Evolutionary conservation across 1,139 yeast genomes (phyloP).

Genomic region (Protomyces lactucae-debilis): DNA sequence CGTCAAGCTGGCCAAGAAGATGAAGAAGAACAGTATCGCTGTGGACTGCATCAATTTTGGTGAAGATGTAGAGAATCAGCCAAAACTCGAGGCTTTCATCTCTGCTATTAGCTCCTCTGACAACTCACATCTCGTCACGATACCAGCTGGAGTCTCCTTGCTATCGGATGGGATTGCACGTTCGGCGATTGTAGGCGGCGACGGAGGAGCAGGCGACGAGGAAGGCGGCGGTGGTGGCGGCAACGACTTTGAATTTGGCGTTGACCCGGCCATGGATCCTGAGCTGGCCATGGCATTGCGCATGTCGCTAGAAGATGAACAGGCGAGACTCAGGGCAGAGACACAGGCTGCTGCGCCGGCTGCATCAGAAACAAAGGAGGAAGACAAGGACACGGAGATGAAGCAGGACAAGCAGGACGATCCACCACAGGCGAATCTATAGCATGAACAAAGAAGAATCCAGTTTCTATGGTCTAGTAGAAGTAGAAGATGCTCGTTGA

Average conservation of each 20-base stretch:
- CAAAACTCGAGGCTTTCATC: conserved; percentile 74
- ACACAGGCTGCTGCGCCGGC: neutral
- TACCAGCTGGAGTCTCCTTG: conserved; percentile 81
- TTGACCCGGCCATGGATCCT: conserved; percentile 92
- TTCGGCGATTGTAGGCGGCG: conserved; percentile 62
- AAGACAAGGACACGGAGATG: neutral
- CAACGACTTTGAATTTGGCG: conserved; percentile 55
- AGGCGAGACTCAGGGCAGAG: conserved; percentile 51
- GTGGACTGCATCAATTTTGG: conserved; percentile 90
- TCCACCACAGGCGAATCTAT: conserved; percentile 5
- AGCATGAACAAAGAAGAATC: neutral
- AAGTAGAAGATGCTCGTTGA: neutral
- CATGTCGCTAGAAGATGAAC: conserved; percentile 77
- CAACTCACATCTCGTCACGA: conserved; percentile 73
- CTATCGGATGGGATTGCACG: conserved; percentile 68
- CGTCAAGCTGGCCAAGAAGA: conserved; percentile 79
- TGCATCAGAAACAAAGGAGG: neutral
- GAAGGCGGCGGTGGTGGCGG: conserved; percentile 46
- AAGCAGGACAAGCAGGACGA: neutral
- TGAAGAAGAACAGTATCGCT: conserved; percentile 90
- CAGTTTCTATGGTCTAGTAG: too few species aligned
- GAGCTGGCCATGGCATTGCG: conserved; percentile 92
- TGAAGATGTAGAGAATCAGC: conserved; percentile 71
- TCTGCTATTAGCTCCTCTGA: conserved; percentile 72
- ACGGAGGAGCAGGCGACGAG: conserved; percentile 46